Evolutionary conservation across 352 stramenopile genomes (phyloP), one percentile per base, ranked within the genome.

Genomic region (Pythium sukuiense): DNA sequence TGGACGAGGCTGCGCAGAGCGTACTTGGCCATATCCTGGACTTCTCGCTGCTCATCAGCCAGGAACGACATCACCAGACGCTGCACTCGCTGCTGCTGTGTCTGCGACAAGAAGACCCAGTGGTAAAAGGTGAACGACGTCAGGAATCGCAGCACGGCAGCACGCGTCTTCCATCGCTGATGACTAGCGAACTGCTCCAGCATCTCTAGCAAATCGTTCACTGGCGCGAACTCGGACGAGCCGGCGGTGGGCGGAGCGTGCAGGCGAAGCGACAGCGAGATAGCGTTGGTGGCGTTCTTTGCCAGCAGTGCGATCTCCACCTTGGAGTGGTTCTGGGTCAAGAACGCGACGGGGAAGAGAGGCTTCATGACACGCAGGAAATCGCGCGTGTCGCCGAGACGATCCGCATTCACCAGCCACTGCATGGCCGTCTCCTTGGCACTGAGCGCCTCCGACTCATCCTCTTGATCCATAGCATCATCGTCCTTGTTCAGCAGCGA

Each of bases 21-120:
- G 55, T 85, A 89, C 69, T 92, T 90, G 29, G 85, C 85, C 79
- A 91, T 90, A 13, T 88, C 80, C 58, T 93, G 85, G 24, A 93
- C 82, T 57, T 93, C 85, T 6, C 85, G 83, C 67, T 92, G 80
- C 33, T 87, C 77, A 52, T 93, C 85, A 2, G 72, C 79, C 32
- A 93, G 61, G 37, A 91, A 84, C 6, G 73, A 61, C 27, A 76
- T 77, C 46, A 90, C 69, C 30, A 92, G 68, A 11, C 56, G 50
- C 41, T 89, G 76, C 35, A 92, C 70, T n/a, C 77, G 76, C 20
- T 83, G 65, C 39, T 81, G 75, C 35, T 79, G 48, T 20, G 64
- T 63, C 18, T 35, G 41, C 1, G 72, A 76, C 27, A 88, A 69
- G 52, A 89, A 80, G 7, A 85, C 61, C 74, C 81, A 90, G 66